Evolutionary conservation across 2,329 filamentous ascomycete genomes (phyloP), one percentile per base, ranked within the genome.

Genomic region (Amauroascus verrucosus): DNA sequence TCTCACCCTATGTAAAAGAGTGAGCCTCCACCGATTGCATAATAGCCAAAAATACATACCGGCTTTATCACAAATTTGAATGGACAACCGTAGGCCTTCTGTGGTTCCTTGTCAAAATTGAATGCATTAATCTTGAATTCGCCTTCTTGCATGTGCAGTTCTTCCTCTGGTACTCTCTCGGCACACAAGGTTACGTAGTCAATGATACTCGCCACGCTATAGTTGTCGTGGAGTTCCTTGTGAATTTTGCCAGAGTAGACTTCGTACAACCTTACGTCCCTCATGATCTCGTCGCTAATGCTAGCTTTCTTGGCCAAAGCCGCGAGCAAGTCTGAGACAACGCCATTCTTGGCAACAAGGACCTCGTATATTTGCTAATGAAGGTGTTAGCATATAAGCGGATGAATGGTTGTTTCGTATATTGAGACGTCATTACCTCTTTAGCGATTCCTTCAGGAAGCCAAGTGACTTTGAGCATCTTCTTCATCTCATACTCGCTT

Each of bases 401-500:
- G 8, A 32, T 28, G 47, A n/a, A 20, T n/a, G n/a, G 13, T 5
- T 3, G 22, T 6, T 20, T 46, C 14, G 16, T 11, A 33, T 16
- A 16, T 14, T 18, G n/a, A 32, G 33, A 24, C 18, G 14, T 65
- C 77, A 68, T n/a, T 70, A 88, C 86, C 72, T 95, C 90, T 74
- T 96, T 97, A 9, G 82, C 82, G 58, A 97, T 85, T 41, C 93
- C 93, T 58, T 98, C 93, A 38, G 84, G 86, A 44, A 98, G 75
- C 82, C 86, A 91, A 1, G 77, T 86, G 46, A 98, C 72, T 67
- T 87, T 91, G 58, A 97, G 74, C 54, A 75, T 81, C 74, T 94
- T 96, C 75, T 95, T 93, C 54, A 87, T 93, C 65, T 98, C 93
- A 41, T 95, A 77, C 68, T 98, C 94, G 22, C 87, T 86, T 45